These are phyloP conservation scores for Symmetrospora coprosmae DNA, from an alignment of 768 basidiomycete genomes.

Conservation along the genomic window DNA sequence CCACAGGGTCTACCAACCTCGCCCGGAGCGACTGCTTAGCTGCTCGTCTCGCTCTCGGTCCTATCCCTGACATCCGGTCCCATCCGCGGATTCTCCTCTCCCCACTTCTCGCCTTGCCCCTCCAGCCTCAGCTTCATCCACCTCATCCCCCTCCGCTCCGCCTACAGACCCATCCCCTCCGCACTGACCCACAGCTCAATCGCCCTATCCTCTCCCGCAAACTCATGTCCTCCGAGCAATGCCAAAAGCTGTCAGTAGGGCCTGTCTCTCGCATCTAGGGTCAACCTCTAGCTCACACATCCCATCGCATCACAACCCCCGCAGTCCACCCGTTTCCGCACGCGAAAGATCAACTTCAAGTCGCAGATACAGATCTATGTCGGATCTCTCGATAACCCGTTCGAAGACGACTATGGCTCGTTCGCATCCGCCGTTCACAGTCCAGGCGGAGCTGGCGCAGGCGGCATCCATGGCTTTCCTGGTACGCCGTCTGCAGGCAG, in stretches of 20 bases:
- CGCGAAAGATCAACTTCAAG: slow-evolving; percentile 35
- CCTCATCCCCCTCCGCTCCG: neutral
- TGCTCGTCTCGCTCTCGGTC: no score
- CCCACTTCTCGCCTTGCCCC: neutral
- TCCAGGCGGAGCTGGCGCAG: no score
- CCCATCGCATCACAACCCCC: slow-evolving; percentile 9
- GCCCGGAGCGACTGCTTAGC: no score
- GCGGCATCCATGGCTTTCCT: no score
- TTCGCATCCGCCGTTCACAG: no score
- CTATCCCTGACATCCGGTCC: no score
- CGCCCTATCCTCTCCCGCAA: no score
- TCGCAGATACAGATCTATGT: slow-evolving; percentile 30
- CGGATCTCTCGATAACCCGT: slow-evolving; percentile 24
- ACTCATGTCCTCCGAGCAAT: slow-evolving; percentile 17
- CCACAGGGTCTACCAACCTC: no score
- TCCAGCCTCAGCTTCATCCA: neutral
- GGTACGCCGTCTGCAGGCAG: no score
- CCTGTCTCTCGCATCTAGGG: neutral
- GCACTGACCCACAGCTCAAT: no score
- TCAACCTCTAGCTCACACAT: neutral
- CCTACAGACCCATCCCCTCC: no score
- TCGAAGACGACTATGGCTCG: slow-evolving; percentile 22
- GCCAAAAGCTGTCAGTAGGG: slow-evolving; percentile 23
- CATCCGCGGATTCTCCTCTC: neutral
- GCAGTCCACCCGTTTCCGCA: slow-evolving; percentile 31